Base-by-base conservation (phyloP, 768 basidiomycete species). In the Candolleomyces aberdarensis region DNA sequence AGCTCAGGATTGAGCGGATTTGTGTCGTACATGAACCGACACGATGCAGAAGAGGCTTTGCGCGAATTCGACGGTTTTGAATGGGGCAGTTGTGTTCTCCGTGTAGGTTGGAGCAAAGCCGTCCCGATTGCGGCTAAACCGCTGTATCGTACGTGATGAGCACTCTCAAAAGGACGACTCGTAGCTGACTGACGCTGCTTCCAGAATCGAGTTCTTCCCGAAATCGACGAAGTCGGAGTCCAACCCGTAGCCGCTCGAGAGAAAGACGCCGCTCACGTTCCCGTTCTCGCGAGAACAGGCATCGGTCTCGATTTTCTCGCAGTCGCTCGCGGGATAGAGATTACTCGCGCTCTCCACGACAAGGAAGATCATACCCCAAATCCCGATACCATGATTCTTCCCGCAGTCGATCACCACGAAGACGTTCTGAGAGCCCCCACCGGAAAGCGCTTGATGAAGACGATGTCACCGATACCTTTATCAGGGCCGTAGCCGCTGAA, bases 21-120 rank as follows among this genome's bases (percentile, higher is more conserved):
- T 69, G 97, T 99, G 19, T 92, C 95, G 0, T 98, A 89, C 73
- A 97, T 98, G 93, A 92, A 87, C 66, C 83, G 97, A 55, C 85
- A 85, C 65, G 94, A 95, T 67, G 96, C 97, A 2, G 96, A 98
- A 70, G 77, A 74, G 47, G 96, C 96, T 3, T 78, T 97, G 20
- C 87, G 90, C 26, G 91, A 96, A 70, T 83, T 93, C 58, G 97
- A 99, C 66, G 95, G 96, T 2, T 86, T 88, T 62, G 94, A 97
- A 48, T 99, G 96, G 97, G 93, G 92, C 60, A 96, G 96, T 7
- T 91, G 83, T 43, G 72, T 92, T 20, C 76, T 99, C 4, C 82
- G 93, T 14, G 93, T 96, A 5, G 94, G 94, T 14, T 99, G 96
- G 96, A 96, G 96, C 70, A 98, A 98, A 75, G 92, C 96, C 1